Evolutionary conservation across 2,329 filamentous ascomycete genomes (phyloP), one percentile per base, ranked within the genome.

Genomic region (Aspergillus fructus): DNA sequence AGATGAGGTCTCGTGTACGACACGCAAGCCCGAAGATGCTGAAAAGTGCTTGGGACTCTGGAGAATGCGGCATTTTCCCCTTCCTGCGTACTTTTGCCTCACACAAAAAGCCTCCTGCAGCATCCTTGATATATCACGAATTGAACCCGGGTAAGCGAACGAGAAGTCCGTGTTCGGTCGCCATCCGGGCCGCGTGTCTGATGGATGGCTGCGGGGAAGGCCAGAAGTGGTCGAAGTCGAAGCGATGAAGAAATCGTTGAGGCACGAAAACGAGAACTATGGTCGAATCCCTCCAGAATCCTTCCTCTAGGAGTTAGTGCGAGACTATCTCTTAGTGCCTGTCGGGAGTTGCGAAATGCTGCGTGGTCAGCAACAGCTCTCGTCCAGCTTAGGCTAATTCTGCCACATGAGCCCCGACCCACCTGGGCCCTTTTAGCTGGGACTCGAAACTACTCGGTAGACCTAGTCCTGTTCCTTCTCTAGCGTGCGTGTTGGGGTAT

Each of bases 301-400:
- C 59, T 66, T 66, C 64, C 63, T 61, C 55, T 56, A 39, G 49
- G n/a, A 55, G 62, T 62, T 64, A 61, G 61, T 45, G 12, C 12
- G 17, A 21, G 19, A n/a, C 27, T 30, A 30, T 30, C 27, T 11
- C 37, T 40, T 51, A 47, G 27, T 49, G 23, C 42, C 24, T 41
- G 46, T 51, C 42, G 51, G 50, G 47, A 53, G 43, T 58, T 55
- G 56, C 40, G 23, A 46, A 30, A 37, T 13, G 48, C 48, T 50
- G 48, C 21, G 21, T 19, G 55, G 50, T 48, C 56, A 55, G 53
- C 27, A 30, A 9, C 27, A 30, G 27, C 27, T 11, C 39, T 59
- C 48, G 47, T 30, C 50, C 39, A 56, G 21, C 27, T 43, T 61
- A 58, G 53, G 45, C 42, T 53, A 59, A 49, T 50, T 48, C 49